Evolutionary conservation across 202 grass and related monocot species (phyloP), one percentile per base, ranked within the genome.

Genomic region (Panicum virgatum): DNA sequence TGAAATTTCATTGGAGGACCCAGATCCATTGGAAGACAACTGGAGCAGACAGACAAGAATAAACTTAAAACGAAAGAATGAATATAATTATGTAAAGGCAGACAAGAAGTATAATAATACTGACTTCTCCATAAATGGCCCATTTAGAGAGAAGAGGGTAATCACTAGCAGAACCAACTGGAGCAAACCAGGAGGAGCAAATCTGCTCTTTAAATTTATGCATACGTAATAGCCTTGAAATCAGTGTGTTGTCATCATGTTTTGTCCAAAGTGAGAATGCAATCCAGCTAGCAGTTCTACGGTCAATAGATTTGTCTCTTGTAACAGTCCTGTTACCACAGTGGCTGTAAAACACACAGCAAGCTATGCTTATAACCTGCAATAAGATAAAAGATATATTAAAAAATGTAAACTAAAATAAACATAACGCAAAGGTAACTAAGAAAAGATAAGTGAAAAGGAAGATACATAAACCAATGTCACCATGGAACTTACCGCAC

Each of bases 281-380:
- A 87, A 86, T 51, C 84, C 87, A 94, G 72, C 87, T 97, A 69
- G 86, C 89, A 86, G 80, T 91, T 89, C 84, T 92, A 82, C 80
- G 82, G n/a, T 94, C 75, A 80, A 93, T 71, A 37, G 84, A 89
- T 86, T 93, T 94, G 77, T 94, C 90, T 86, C 89, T 89, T 67
- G 85, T 58, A 80, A 94, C 59, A 64, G 94, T 93, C 64, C 89
- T 91, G 66, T 98, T 98, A 56, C 92, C 96, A 84, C 96, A 98
- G 64, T 98, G 96, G 61, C 88, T 98, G 80, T 95, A 98, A 53
- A 98, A 94, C 48, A 94, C 92, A n/a, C 96, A 98, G 56, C 96
- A 98, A 69, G 90, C 96, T 88, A 93, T 93, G 75, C 95, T 98
- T 83, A 95, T 98, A 65, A 98, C 96, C 96, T 98, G 83, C 65